Conservation (phyloP, 1,139 yeast species). For the Geotrichum fermentans region DNA sequence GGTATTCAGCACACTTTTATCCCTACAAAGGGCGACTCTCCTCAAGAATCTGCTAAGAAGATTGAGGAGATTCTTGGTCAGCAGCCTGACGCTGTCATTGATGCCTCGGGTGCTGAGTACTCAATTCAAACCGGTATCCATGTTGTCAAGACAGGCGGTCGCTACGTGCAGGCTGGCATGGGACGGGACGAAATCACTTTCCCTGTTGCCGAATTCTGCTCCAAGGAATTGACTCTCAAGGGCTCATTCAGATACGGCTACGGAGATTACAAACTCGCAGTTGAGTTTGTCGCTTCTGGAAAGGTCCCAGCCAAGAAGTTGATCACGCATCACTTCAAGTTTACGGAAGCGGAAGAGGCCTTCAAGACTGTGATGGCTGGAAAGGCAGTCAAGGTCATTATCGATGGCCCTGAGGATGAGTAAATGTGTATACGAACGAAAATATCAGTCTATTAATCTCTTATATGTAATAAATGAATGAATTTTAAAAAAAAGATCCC, state of each 20-base stretch:
- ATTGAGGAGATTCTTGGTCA: conserved; percentile 40
- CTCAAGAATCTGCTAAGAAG: conserved; percentile 39
- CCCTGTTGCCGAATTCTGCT: conserved; percentile 69
- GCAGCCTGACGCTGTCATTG: conserved; percentile 60
- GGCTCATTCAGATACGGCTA: conserved; percentile 78
- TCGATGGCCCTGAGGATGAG: conserved; percentile 45
- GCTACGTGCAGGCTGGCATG: conserved; percentile 72
- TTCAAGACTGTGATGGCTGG: conserved; percentile 60
- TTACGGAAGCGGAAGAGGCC: conserved; percentile 74
- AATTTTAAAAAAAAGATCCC: no score
- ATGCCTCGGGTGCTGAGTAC: conserved; percentile 66
- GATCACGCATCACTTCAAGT: conserved; percentile 72
- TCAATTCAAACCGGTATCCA: conserved; percentile 63
- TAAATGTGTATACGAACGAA: conserved; percentile 1
- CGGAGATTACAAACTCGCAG: conserved; percentile 78
- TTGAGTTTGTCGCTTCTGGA: conserved; percentile 59
- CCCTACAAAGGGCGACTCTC: conserved; percentile 39
- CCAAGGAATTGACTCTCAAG: conserved; percentile 63
- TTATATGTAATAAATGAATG: no score
- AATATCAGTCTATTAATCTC: no score
- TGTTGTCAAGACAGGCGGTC: conserved; percentile 56
- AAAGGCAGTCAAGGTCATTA: conserved; percentile 58
- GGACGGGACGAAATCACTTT: conserved; percentile 61
- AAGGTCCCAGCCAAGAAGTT: conserved; percentile 58
- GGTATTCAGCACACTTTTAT: conserved; percentile 50